phyloP scores from a whole-genome alignment of 345 rosid genomes.

The Salix arbutifolia region DNA sequence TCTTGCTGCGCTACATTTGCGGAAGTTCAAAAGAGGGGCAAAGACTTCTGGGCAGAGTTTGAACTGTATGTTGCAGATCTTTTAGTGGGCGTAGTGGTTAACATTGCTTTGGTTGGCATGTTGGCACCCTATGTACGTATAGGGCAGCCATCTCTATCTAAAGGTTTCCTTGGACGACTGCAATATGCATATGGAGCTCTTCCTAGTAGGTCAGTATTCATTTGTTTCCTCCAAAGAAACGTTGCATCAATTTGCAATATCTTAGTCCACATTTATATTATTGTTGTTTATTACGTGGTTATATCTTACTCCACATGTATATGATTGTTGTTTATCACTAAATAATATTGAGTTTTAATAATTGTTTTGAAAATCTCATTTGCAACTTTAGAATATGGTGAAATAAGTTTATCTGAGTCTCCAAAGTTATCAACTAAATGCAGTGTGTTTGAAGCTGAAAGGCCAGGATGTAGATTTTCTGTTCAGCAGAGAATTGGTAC shows the following conservation, averaged over 20 bases:
- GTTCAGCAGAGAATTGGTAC: conserved; percentile 8
- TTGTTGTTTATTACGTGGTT: not conserved
- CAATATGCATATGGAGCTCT: conserved; percentile 78
- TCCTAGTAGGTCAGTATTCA: conserved; percentile 67
- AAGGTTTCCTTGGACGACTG: conserved; percentile 57
- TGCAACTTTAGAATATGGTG: not conserved
- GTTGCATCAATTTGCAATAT: not conserved
- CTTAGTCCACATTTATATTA: not conserved
- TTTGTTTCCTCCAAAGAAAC: not conserved
- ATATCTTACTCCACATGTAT: too few relatives aligned
- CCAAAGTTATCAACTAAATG: not conserved
- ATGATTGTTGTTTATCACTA: too few relatives aligned
- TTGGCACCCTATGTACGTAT: conserved; percentile 88
- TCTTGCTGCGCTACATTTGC: conserved; percentile 92
- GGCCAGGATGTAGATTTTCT: conserved; percentile 18
- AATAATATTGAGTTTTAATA: not conserved
- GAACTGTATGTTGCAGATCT: conserved; percentile 91
- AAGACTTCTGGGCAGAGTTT: conserved; percentile 91
- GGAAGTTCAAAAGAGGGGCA: conserved; percentile 86
- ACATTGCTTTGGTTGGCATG: conserved; percentile 88
- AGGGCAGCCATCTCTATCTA: conserved; percentile 59
- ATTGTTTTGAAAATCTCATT: not conserved
- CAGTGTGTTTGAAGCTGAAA: conserved; percentile 23
- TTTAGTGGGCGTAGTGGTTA: conserved; percentile 78
- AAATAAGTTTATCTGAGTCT: not conserved